phyloP scores from a whole-genome alignment of 768 basidiomycete species.

The Tricholoma furcatifolium region DNA sequence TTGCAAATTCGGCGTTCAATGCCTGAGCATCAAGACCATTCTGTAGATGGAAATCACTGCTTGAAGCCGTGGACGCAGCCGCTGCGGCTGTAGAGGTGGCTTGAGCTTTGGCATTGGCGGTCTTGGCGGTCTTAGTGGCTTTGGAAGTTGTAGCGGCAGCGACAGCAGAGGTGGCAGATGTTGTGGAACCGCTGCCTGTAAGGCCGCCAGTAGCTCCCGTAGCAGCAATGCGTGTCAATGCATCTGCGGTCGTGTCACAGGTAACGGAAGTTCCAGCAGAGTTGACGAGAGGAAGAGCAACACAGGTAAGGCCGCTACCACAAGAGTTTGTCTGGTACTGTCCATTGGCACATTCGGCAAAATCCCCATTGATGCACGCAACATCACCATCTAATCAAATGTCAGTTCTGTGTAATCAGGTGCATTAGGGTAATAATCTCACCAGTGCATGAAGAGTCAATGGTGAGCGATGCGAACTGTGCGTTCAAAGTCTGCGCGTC shows the following conservation, averaged over 20 bases:
- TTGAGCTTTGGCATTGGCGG: no score
- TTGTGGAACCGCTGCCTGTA: slow-evolving; percentile 14
- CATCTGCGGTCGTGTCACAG: slow-evolving; percentile 38
- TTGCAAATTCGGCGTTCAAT: slow-evolving; percentile 39
- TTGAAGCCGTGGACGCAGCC: slow-evolving; percentile 12
- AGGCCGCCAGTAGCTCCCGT: slow-evolving; percentile 32
- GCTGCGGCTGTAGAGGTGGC: slow-evolving; percentile 1
- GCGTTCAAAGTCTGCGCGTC: slow-evolving; percentile 39
- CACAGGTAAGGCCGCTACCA: slow-evolving; percentile 29
- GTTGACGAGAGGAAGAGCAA: slow-evolving; percentile 44
- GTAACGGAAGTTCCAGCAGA: slow-evolving; percentile 39
- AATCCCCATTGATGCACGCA: slow-evolving; percentile 41
- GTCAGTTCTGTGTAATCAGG: no score
- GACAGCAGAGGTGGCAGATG: slow-evolving; percentile 14
- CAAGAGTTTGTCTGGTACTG: slow-evolving; percentile 30
- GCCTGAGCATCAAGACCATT: slow-evolving; percentile 39
- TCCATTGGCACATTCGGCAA: slow-evolving; percentile 52
- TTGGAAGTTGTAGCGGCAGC: slow-evolving; percentile 13
- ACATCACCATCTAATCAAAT: slow-evolving; percentile 26
- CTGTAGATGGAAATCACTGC: slow-evolving; percentile 26
- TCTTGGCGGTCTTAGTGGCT: background rate
- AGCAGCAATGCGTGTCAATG: slow-evolving; percentile 32
- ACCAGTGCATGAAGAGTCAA: slow-evolving; percentile 35
- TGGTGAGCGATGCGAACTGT: slow-evolving; percentile 37
- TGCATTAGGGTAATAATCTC: no score